phyloP scores from a whole-genome alignment of 2,329 filamentous ascomycete species.

The Cylindrodendrum hubeiense region DNA sequence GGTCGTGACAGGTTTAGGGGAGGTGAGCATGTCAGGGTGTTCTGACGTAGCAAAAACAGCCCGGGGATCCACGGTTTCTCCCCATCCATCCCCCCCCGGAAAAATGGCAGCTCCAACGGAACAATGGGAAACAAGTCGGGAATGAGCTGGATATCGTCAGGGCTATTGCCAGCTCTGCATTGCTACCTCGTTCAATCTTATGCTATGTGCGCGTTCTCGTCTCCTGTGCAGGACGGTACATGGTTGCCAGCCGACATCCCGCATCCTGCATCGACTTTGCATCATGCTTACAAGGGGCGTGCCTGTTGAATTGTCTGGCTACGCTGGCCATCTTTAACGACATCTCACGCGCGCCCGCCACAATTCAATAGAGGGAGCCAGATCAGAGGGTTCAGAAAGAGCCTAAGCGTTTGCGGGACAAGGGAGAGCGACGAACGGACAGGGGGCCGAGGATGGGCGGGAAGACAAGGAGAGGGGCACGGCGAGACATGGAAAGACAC shows the following conservation, averaged over 20 bases:
- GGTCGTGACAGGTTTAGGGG: slow-evolving; percentile 12
- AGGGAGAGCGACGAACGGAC: slow-evolving; percentile 24
- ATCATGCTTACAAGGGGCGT: not conserved
- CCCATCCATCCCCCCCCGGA: not conserved
- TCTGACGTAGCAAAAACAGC: slow-evolving; percentile 1
- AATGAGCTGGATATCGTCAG: not conserved
- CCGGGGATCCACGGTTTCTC: slow-evolving; percentile 15
- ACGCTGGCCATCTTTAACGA: not conserved
- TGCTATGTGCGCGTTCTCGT: not conserved
- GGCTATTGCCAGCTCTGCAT: not conserved
- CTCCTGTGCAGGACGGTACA: not conserved
- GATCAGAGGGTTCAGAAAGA: not conserved
- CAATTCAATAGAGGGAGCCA: not conserved
- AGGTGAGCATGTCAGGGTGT: not conserved
- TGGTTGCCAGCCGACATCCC: slow-evolving; percentile 10
- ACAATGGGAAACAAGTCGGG: slow-evolving; percentile 4
- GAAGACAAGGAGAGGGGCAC: not conserved
- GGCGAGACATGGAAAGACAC: slow-evolving; percentile 20
- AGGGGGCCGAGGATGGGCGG: slow-evolving; percentile 8
- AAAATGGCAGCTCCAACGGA: slow-evolving; percentile 3
- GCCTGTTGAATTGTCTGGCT: not conserved
- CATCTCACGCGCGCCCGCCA: slow-evolving; percentile 20
- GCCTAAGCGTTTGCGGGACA: slow-evolving; percentile 1
- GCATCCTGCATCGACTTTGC: slow-evolving; percentile 17
- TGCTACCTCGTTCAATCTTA: not conserved